Conservation (phyloP, 192 early-diverging fungal genomes). For the Coemansia sp. region DNA sequence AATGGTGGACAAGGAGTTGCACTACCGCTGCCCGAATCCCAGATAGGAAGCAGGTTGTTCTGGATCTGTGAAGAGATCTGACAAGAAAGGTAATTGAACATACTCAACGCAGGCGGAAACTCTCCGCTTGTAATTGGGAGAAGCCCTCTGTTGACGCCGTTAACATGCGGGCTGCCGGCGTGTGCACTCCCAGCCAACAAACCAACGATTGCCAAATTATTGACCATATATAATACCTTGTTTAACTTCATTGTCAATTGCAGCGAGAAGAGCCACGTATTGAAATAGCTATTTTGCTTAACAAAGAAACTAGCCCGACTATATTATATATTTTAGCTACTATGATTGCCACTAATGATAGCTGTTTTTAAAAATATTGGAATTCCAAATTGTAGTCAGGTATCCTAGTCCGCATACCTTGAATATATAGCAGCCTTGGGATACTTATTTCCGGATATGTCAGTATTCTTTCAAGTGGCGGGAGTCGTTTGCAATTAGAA, state of each 20-base stretch:
- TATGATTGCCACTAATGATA: neutral
- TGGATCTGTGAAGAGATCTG: conserved; percentile 6
- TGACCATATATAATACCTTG: conserved; percentile 23
- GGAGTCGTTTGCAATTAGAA: neutral
- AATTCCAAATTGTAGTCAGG: neutral
- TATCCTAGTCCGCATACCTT: neutral
- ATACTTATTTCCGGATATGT: neutral
- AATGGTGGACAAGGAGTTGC: neutral
- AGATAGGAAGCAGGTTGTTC: conserved; percentile 8
- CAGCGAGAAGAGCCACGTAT: neutral
- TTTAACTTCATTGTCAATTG: conserved; percentile 26
- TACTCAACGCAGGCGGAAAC: conserved; percentile 11
- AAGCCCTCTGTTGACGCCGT: neutral
- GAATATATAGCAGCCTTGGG: neutral
- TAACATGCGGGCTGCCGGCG: neutral
- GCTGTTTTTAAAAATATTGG: neutral
- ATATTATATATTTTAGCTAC: neutral
- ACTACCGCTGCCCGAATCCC: neutral
- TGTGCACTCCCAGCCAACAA: conserved; percentile 5
- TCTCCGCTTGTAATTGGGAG: neutral
- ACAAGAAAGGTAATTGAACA: conserved; percentile 31
- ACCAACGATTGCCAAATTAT: conserved; percentile 20
- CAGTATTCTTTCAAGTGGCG: neutral
- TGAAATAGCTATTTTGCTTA: neutral
- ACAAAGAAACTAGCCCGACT: no score